These are phyloP conservation scores for Aspergillus indologenus DNA, from an alignment of 495 filamentous ascomycete species.

Conservation along the genomic window DNA sequence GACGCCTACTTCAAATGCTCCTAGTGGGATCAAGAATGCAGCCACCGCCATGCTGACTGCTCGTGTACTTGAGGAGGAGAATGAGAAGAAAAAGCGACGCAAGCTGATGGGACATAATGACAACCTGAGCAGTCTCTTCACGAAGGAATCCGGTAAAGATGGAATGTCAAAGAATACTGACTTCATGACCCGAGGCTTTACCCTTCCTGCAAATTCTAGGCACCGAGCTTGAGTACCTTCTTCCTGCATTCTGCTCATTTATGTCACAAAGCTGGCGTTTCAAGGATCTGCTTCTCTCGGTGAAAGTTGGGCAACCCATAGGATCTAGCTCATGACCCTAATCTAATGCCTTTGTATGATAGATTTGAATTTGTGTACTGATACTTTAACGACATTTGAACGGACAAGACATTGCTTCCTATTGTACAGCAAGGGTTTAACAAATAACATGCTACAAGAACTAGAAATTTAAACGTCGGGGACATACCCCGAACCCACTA, in stretches of 20 bases:
- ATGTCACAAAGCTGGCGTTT: not conserved
- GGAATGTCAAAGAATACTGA: constrained; percentile 55
- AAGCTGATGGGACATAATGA: constrained; percentile 65
- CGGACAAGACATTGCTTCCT: constrained; percentile 16
- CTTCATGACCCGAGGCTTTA: constrained; percentile 78
- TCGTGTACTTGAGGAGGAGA: constrained; percentile 80
- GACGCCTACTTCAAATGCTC: constrained; percentile 29
- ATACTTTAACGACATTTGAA: constrained; percentile 10
- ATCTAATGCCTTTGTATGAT: not conserved
- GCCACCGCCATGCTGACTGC: constrained; percentile 81
- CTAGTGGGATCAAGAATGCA: constrained; percentile 74
- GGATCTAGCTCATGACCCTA: not conserved
- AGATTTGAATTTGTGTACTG: constrained; percentile 10
- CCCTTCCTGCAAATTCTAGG: constrained; percentile 48
- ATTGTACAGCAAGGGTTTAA: constrained; percentile 24
- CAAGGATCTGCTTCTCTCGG: not conserved
- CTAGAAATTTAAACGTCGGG: constrained; percentile 11
- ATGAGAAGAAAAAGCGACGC: constrained; percentile 73
- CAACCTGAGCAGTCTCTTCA: constrained; percentile 69
- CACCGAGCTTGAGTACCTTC: constrained; percentile 20
- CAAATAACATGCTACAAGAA: constrained; percentile 24
- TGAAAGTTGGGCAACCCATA: not conserved
- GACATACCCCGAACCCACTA: not conserved
- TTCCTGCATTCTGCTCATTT: not conserved
- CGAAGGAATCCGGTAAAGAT: constrained; percentile 45